These are phyloP conservation scores for Cynara cardunculus DNA, from an alignment of 129 eudicot species.

Conservation along the genomic window DNA sequence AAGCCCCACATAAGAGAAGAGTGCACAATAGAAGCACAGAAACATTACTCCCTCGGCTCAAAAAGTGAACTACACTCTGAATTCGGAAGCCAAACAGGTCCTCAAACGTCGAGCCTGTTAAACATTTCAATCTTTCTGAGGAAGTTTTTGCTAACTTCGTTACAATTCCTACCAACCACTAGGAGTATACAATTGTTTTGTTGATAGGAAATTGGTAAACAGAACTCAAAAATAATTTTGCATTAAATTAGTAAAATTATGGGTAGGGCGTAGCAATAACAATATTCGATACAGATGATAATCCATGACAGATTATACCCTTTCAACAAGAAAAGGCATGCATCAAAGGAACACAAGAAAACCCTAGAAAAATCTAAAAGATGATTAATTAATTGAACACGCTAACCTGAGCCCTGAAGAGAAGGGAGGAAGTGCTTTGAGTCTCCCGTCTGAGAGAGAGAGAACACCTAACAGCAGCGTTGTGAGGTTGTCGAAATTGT, in stretches of 20 bases:
- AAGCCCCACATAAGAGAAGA: not conserved
- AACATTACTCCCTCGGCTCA: too few relatives aligned
- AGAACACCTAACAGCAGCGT: not conserved
- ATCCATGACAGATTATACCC: not conserved
- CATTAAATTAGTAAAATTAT: not conserved
- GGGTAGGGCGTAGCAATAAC: not conserved
- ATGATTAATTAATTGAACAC: not conserved
- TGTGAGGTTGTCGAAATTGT: not conserved
- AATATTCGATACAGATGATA: not conserved
- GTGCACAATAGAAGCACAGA: not conserved
- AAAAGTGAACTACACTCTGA: not conserved
- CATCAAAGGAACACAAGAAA: not conserved
- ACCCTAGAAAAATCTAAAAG: constrained; percentile 3
- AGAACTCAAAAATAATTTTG: not conserved
- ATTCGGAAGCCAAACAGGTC: not conserved
- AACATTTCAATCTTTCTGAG: not conserved
- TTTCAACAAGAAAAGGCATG: not conserved
- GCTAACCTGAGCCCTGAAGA: constrained; percentile 6
- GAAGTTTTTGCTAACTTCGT: not conserved
- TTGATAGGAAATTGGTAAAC: not conserved
- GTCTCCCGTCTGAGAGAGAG: constrained; percentile 10
- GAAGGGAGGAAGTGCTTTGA: not conserved
- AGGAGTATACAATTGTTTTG: not conserved
- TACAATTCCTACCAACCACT: not conserved
- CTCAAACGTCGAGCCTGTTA: not conserved